Base-by-base conservation (phyloP, 148 eudicot species). In the Fagopyrum tataricum region DNA sequence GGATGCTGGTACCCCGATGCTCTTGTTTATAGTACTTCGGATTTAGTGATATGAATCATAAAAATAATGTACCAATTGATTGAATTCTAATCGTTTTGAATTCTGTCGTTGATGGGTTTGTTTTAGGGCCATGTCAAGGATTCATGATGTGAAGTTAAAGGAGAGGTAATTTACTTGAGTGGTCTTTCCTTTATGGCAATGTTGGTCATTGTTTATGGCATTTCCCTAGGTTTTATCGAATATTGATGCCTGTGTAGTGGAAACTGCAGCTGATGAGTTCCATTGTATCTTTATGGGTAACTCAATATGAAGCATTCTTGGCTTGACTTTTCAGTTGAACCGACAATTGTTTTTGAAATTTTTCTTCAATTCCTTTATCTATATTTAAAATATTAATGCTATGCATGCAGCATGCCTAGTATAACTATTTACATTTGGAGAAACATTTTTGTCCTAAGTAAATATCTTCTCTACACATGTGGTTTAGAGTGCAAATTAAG, bases 121-220 rank as follows among this genome's bases (percentile, higher is more conserved):
- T 24, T 0, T 46, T 93, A 95, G 99, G 99, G 53, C 79, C 85
- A 31, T 95, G 97, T 79, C 96, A 23, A 92, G 81, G 77, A 84
- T 95, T 82, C 99, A 95, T 79, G 99, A 95, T 70, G 84, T 82
- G 18, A 91, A 92, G 83, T 81, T 95, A 83, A 95, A 95, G 74
- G 99, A 95, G 76, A 95, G 99, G 99, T 95, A 86, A 79, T 59
- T 44, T 68, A 2, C 24, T 14, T 18, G 44, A 37, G 2, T 31
- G 41, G n/a, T 62, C 12, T 31, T 31, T 15, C 68, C n/a, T 14
- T 26, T 31, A 9, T 26, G 3, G 24, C 26, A 40, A 24, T 59
- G 67, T 55, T 20, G 26, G 11, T 55, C 23, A 8, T 52, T 52
- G 18, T n/a, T 21, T 4, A 55, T 7, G 61, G 61, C 23, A 18